Evolutionary conservation across 805 yeast species (phyloP), one percentile per base, ranked within the genome.

Genomic region (Candida coquimbonensis): DNA sequence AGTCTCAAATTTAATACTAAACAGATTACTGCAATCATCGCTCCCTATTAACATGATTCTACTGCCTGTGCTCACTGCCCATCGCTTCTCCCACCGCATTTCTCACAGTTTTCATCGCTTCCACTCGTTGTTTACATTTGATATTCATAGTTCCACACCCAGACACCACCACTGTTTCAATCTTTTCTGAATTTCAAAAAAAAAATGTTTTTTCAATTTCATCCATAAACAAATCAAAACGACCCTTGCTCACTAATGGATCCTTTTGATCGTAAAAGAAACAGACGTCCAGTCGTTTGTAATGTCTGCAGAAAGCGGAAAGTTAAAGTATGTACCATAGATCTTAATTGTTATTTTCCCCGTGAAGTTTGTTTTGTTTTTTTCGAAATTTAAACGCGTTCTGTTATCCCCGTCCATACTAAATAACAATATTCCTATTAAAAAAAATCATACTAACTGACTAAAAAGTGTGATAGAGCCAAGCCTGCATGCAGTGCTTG

Each of bases 251-350:
- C 31, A 29, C 31, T 29, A 29, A 29, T 29, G 31, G 31, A 21
- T 36, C 38, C 13, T 24, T 37, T 42, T 45, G 48, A 45, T 9
- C 27, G 31, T 7, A 51, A 48, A 40, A 44, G 58, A 11, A 46
- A 45, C 49, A 55, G 63, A 49, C 53, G 51, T 39, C 59, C 60
- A 17, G 62, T 55, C n/a, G 63, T 57, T 17, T 59, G 63, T 44
- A 54, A 49, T 24, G 55, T 54, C 16, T 59, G 63, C 53, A 53
- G 63, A 44, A 54, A 56, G 39, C 56, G 63, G 17, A 59, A 59
- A 38, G 57, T 59, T 36, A 58, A 57, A 38, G 63, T 59, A 40
- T 44, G 62, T 35, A 33, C 17, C 24, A 21, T 21, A 21, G 24
- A 21, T 16, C 17, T 33, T 7, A 9, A 35, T 9, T 19, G 13